Base-by-base conservation (phyloP, 106 monocot genomes). In the Triglochin maritima region DNA sequence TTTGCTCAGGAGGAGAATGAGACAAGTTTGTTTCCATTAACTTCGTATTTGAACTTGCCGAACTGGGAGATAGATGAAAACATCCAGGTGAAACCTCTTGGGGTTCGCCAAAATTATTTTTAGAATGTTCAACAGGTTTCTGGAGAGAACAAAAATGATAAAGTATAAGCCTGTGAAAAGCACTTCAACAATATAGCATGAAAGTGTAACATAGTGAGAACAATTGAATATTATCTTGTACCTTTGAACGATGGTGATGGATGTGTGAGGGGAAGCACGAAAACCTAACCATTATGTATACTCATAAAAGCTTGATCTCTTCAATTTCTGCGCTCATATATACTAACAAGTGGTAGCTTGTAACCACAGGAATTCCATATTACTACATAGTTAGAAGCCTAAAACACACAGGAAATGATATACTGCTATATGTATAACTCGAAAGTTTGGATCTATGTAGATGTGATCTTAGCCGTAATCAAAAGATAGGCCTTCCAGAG, bases 391-490 rank as follows among this genome's bases (percentile, higher is more conserved):
- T 43, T 65, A 57, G 29, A 29, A 29, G 29, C 29, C 14, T 17
- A 54, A 54, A 68, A 12, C 54, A 42, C 5, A 54, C 11, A 50
- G 66, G 12, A 50, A 13, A 3, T 49, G 66, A 16, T 17, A 49
- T 15, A 29, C 3, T 11, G 13, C 3, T 59, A 59, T 59, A 29
- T 29, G 29, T 0, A 29, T 29, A 29, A 29, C 29, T 29, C 1
- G 29, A 29, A 29, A 29, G 29, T 29, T 29, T 29, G 29, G 29
- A 29, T 29, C 29, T 29, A 29, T 29, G 29, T 29, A 29, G 29
- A 29, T 29, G 1, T 52, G 49, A 67, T 66, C 62, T 93, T 93
- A 93, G 73, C 93, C 93, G 59, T 93, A 84, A 80, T 93, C 93
- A 57, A 93, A 74, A 67, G 78, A 84, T 50, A 81, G 81, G 47